Evolutionary conservation across 495 filamentous ascomycete genomes (phyloP).

Genomic region (Lasiosphaeriaceae sp.): DNA sequence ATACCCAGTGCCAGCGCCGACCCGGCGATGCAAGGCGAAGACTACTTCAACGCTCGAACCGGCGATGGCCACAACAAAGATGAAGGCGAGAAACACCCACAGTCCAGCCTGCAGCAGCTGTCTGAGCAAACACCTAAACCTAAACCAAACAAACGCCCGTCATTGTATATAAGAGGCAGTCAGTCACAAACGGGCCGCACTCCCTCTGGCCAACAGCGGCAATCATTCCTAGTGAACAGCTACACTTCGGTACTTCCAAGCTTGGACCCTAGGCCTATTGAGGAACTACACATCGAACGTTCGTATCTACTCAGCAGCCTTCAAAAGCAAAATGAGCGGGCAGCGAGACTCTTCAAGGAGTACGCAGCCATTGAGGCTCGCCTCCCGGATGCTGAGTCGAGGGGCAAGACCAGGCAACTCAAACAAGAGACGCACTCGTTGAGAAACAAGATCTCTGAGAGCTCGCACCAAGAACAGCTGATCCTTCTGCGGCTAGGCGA

Average conservation of each 20-base stretch:
- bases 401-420: slow-evolving; percentile 8
- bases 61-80: background rate
- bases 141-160: background rate
- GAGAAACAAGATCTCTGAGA: slow-evolving; percentile 28
- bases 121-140: background rate
- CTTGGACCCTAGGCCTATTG: slow-evolving; percentile 29
- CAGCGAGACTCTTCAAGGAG: slow-evolving; percentile 26
- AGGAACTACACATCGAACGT: slow-evolving; percentile 36
- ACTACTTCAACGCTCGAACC: background rate
- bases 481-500: slow-evolving; percentile 40
- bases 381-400: slow-evolving; percentile 4
- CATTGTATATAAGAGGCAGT: background rate
- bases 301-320: slow-evolving; percentile 36
- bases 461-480: slow-evolving; percentile 34
- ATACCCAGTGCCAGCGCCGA: background rate
- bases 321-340: slow-evolving; percentile 30
- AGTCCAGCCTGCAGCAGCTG: background rate
- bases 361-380: slow-evolving; percentile 27
- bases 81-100: background rate
- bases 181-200: background rate
- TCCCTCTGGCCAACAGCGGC: background rate
- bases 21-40: background rate
- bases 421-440: slow-evolving; percentile 13
- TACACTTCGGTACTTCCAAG: slow-evolving; percentile 8
- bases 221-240: background rate